These are phyloP conservation scores for Aspergillus novofumigatus DNA, from an alignment of 2,329 filamentous ascomycete genomes.

Conservation along the genomic window DNA sequence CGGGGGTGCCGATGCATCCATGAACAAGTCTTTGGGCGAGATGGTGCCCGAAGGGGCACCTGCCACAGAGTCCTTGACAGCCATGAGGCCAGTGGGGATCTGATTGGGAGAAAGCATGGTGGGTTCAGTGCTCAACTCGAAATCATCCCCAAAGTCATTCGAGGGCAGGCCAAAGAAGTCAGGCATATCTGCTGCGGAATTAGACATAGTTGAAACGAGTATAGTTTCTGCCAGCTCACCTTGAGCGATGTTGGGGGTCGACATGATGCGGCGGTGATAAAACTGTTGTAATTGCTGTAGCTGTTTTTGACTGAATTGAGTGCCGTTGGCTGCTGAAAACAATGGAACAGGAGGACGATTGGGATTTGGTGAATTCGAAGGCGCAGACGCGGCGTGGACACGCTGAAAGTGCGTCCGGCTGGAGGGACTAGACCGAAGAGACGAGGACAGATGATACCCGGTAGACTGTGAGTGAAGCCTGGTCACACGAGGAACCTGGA, in stretches of 20 bases:
- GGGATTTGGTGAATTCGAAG: conserved; percentile 33
- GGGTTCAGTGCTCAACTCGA: conserved; percentile 20
- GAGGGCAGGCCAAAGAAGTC: conserved; percentile 30
- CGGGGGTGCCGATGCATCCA: conserved; percentile 74
- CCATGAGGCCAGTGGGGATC: conserved; percentile 34
- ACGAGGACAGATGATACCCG: conserved; percentile 37
- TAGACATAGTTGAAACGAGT: conserved; percentile 25
- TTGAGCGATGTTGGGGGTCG: conserved; percentile 35
- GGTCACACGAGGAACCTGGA: conserved; percentile 38
- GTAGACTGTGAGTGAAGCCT: conserved; percentile 36
- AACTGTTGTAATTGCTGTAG: conserved; percentile 20
- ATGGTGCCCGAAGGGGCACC: conserved; percentile 57
- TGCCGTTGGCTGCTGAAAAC: background rate
- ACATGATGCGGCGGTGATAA: conserved; percentile 36
- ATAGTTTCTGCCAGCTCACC: conserved; percentile 28
- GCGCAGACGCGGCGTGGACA: conserved; percentile 36
- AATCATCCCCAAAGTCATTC: conserved; percentile 22
- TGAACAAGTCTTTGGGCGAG: conserved; percentile 75
- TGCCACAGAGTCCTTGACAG: conserved; percentile 42
- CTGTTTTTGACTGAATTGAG: conserved; percentile 29
- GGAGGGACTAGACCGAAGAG: conserved; percentile 34
- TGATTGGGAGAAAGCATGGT: conserved; percentile 25
- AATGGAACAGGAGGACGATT: conserved; percentile 37
- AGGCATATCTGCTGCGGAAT: conserved; percentile 18
- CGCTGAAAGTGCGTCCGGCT: conserved; percentile 29